Conservation (phyloP, 75 land plant genomes). For the Selaginella tamariscina region DNA sequence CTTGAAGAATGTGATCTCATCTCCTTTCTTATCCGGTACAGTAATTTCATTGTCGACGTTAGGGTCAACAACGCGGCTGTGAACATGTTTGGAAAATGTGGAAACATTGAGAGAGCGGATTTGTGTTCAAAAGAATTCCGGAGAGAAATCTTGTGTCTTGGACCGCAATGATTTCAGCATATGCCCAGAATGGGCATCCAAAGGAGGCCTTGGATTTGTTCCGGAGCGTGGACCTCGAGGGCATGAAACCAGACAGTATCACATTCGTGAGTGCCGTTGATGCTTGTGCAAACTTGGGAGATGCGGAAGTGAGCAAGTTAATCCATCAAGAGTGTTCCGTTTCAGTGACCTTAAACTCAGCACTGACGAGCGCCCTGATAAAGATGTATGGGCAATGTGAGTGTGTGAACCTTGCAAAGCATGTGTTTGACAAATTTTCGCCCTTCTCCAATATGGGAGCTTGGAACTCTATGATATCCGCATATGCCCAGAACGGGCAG, state of each 20-base stretch:
- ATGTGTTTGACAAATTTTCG: neutral
- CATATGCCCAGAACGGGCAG: neutral
- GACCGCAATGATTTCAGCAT: conserved; percentile 8
- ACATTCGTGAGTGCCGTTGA: neutral
- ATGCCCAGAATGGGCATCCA: neutral
- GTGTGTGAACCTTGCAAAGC: neutral
- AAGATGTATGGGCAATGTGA: neutral
- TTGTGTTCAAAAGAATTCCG: neutral
- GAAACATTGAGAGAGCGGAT: neutral
- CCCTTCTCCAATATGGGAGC: neutral
- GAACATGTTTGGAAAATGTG: conserved; percentile 6
- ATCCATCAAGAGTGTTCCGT: neutral
- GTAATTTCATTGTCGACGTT: neutral
- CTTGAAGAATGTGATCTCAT: neutral
- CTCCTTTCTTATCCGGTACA: neutral
- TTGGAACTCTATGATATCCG: neutral
- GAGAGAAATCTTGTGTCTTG: neutral
- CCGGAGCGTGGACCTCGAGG: neutral
- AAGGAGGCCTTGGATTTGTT: conserved; percentile 4
- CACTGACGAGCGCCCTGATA: neutral
- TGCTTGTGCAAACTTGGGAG: neutral
- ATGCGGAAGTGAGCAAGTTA: neutral
- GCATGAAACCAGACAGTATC: neutral
- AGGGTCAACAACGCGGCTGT: neutral
- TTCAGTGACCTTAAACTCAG: neutral